Base-by-base conservation (phyloP, 1,284 basidiomycete species). In the Ceratobasidium sp. region DNA sequence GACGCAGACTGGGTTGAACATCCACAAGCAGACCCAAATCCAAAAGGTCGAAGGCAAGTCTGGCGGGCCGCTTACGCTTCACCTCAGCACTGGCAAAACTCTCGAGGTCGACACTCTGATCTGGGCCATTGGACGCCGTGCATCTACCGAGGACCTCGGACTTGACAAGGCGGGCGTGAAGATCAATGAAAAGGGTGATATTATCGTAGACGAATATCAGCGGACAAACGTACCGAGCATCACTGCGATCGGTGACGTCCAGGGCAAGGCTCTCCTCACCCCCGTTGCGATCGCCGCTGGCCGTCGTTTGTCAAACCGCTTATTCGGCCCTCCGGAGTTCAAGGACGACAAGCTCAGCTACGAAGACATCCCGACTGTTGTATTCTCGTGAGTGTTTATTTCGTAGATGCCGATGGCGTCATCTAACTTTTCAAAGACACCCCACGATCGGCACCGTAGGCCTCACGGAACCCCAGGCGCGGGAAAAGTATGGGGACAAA, bases 251-350 rank as follows among this genome's bases (percentile, higher is more conserved):
- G 97, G 96, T 9, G 96, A 99, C 79, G 93, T 96, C 16, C 87
- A 88, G 75, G 96, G 96, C 74, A 96, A 96, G 82, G 93, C 88
- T 28, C 83, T 96, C 33, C 85, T 99, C 74, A 99, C 96, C 0
- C 96, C 97, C n/a, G 97, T 99, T 6, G 97, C 96, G 25, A 97
- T 99, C 74, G 96, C 96, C 60, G 97, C 97, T 5, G 96, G 95
- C 28, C 85, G 96, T 72, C 84, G 94, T 74, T 83, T 98, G 48
- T 86, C 90, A 62, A 99, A 98, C 83, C 84, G 97, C 63, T 82
- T 99, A 66, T 99, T 94, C 79, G 97, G 96, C 11, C 88, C 88
- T 0, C 85, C 88, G 69, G 84, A 92, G 81, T 95, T 87, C 84
- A 94, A 92, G 83, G 81, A 91, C 72, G 92, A 98, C 78, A 94